These are phyloP conservation scores for Salix viminalis DNA, from an alignment of 345 rosid species.

Conservation along the genomic window DNA sequence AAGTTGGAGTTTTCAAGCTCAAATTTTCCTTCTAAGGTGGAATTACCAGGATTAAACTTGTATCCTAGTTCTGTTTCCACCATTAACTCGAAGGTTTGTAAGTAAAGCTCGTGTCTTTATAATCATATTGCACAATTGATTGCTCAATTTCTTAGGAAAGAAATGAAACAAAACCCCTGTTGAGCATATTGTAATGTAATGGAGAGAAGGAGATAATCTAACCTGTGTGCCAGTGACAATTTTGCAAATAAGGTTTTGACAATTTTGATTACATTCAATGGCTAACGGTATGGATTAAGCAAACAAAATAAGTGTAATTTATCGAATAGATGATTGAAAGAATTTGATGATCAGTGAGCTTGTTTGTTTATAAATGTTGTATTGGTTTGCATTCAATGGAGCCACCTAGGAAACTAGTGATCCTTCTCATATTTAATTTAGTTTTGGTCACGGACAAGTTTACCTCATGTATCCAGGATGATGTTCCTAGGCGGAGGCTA, in stretches of 20 bases:
- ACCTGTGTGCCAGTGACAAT: neutral
- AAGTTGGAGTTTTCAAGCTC: conserved; percentile 31
- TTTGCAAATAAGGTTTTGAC: neutral
- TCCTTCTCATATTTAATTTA: neutral
- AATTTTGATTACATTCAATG: neutral
- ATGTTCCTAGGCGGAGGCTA: neutral
- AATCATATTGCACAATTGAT: neutral
- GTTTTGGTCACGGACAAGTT: no score
- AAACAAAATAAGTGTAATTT: neutral
- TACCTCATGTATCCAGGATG: no score
- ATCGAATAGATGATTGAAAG: neutral
- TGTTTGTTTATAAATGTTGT: no score
- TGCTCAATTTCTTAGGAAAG: neutral
- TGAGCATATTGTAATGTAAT: neutral
- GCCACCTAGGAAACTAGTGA: neutral
- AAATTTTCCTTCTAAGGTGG: conserved; percentile 27
- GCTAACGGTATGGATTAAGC: neutral
- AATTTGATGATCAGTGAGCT: neutral
- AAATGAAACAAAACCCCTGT: neutral
- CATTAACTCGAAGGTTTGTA: conserved; percentile 40
- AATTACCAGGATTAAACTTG: conserved; percentile 29
- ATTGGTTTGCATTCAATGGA: neutral
- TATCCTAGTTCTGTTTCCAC: conserved; percentile 25
- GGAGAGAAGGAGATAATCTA: neutral
- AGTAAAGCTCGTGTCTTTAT: neutral